Evolutionary conservation across 2,329 filamentous ascomycete genomes (phyloP).

Genomic region (Ophiostoma novo-ulmi): DNA sequence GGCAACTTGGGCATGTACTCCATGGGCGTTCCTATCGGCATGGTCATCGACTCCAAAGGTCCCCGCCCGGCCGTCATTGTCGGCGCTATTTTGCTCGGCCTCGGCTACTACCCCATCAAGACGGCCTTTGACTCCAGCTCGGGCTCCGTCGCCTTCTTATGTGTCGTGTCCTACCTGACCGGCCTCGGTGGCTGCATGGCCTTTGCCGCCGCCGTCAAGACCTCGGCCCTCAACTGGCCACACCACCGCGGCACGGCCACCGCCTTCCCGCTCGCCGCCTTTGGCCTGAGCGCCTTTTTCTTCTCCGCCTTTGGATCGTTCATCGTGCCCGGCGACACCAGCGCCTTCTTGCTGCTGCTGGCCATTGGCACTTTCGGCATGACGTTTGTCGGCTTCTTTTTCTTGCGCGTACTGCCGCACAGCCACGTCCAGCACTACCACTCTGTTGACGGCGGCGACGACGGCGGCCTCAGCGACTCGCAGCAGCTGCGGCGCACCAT

Average conservation of each 20-base stretch:
- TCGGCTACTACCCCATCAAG: conserved; percentile 83
- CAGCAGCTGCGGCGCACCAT: conserved; percentile 41
- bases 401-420: conserved; percentile 68
- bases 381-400: conserved; percentile 74
- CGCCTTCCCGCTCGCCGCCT: conserved; percentile 85
- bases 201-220: conserved; percentile 84
- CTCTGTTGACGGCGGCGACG: conserved; percentile 39
- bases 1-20: conserved; percentile 94
- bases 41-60: conserved; percentile 78
- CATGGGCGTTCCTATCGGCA: conserved; percentile 79
- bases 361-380: conserved; percentile 73
- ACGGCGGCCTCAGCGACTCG: conserved; percentile 33
- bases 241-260: conserved; percentile 88
- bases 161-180: conserved; percentile 78
- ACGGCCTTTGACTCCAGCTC: conserved; percentile 66
- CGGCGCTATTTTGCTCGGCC: conserved; percentile 65
- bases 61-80: conserved; percentile 72
- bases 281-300: conserved; percentile 93
- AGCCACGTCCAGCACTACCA: conserved; percentile 48
- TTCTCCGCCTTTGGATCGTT: conserved; percentile 77
- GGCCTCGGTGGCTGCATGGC: conserved; percentile 85
- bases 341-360: conserved; percentile 73
- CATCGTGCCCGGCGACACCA: conserved; percentile 77
- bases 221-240: conserved; percentile 85
- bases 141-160: conserved; percentile 58